Conservation (phyloP, 2,329 filamentous ascomycete species). For the Colletotrichum sp. region DNA sequence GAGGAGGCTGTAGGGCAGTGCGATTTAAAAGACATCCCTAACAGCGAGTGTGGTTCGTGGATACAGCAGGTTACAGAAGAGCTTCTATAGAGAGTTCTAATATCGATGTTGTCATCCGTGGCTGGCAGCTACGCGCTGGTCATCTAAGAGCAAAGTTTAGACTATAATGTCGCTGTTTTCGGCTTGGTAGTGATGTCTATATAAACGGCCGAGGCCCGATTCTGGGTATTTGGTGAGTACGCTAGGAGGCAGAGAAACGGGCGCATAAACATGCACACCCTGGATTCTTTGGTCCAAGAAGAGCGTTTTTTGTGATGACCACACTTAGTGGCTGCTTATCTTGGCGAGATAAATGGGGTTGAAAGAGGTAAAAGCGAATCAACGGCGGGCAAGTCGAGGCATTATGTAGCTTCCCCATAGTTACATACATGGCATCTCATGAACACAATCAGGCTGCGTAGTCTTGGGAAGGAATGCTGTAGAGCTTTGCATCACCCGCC, state of each 20-base stretch:
- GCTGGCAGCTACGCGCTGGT: no score
- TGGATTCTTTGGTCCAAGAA: background rate
- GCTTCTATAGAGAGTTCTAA: background rate
- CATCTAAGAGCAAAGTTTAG: no score
- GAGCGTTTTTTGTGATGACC: background rate
- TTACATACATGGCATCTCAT: background rate
- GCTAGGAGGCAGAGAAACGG: background rate
- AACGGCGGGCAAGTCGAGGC: background rate
- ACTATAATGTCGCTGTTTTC: no score
- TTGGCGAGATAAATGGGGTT: background rate
- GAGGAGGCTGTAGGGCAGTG: background rate
- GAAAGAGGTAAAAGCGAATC: background rate
- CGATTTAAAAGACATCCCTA: background rate
- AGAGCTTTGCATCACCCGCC: background rate
- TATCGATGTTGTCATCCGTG: no score
- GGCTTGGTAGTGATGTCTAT: no score
- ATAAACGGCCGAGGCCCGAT: no score
- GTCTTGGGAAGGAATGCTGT: background rate
- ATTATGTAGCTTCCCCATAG: background rate
- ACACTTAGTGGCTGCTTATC: background rate
- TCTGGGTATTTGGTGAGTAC: no score
- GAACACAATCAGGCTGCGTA: background rate
- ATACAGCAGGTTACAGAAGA: background rate
- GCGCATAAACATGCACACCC: background rate
- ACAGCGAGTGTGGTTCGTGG: background rate